Conservation (phyloP, 2,329 filamentous ascomycete genomes). For the Helminthosporium solani region DNA sequence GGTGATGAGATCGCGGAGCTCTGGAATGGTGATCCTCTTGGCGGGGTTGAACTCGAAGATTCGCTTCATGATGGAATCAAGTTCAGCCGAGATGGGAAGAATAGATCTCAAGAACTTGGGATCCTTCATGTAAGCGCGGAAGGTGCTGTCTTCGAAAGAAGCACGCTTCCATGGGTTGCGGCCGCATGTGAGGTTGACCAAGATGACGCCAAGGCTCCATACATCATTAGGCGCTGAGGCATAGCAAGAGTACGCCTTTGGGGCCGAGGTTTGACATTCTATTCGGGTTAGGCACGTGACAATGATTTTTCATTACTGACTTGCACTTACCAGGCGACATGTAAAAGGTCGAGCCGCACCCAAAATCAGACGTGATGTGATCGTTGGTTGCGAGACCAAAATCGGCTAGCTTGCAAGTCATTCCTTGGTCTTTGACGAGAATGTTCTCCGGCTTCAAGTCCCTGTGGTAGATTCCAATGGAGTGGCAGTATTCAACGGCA, state of each 20-base stretch:
- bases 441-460: slow-evolving; percentile 99
- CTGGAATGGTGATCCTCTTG: slow-evolving; percentile 76
- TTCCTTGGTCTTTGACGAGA: slow-evolving; percentile 81
- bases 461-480: slow-evolving; percentile 90
- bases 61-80: slow-evolving; percentile 81
- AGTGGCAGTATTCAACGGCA: slow-evolving; percentile 94
- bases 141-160: slow-evolving; percentile 89
- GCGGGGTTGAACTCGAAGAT: slow-evolving; percentile 87
- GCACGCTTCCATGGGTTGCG: slow-evolving; percentile 99
- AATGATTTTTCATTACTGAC: too few relatives aligned
- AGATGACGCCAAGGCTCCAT: slow-evolving; percentile 96
- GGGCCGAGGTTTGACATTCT: slow-evolving; percentile 87
- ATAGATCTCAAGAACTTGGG: slow-evolving; percentile 89
- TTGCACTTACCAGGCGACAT: slow-evolving; percentile 98
- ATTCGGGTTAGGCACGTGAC: slow-evolving; percentile 31
- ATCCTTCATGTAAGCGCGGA: slow-evolving; percentile 84
- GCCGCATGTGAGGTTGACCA: slow-evolving; percentile 96
- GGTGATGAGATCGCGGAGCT: slow-evolving; percentile 75
- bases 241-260: slow-evolving; percentile 73
- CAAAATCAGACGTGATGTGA: slow-evolving; percentile 84
- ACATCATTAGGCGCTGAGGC: slow-evolving; percentile 93
- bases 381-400: slow-evolving; percentile 93
- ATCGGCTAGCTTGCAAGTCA: slow-evolving; percentile 92
- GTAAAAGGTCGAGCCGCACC: slow-evolving; percentile 97
- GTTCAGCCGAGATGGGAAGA: slow-evolving; percentile 82